Percentiles rank a stretch among this genome's conserved stretches.
These are phyloP conservation scores for Tulasnella calospora DNA, from an alignment of 768 basidiomycete species.

Conservation along the genomic window DNA sequence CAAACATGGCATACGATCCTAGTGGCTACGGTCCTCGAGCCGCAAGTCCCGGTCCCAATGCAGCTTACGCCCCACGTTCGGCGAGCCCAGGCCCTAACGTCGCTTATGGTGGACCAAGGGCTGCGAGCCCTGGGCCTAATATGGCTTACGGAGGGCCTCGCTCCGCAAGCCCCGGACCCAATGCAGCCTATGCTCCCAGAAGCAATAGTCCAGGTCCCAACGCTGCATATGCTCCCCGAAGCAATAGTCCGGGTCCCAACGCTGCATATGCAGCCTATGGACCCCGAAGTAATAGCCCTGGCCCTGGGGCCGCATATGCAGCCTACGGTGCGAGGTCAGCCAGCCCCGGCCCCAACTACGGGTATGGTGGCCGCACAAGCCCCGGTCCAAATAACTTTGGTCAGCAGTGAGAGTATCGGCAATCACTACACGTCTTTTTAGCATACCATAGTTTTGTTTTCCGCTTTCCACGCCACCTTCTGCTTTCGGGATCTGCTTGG, in stretches of 20 bases:
- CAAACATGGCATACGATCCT: slow-evolving; percentile 29
- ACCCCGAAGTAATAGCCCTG: slow-evolving; percentile 35
- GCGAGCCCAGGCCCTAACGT: slow-evolving; percentile 20
- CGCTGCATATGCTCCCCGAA: slow-evolving; percentile 31
- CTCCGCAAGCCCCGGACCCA: slow-evolving; percentile 39
- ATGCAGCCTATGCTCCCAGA: slow-evolving; percentile 27
- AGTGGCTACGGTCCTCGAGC: slow-evolving; percentile 29
- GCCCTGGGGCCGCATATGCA: slow-evolving; percentile 31
- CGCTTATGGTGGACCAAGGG: background rate
- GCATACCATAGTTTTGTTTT: background rate
- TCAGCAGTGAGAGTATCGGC: background rate
- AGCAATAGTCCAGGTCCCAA: slow-evolving; percentile 35
- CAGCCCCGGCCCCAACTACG: slow-evolving; percentile 48
- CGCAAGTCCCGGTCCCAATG: slow-evolving; percentile 34
- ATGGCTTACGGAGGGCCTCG: slow-evolving; percentile 31
- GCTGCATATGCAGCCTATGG: slow-evolving; percentile 26
- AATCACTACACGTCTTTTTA: background rate
- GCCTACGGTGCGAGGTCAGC: slow-evolving; percentile 11
- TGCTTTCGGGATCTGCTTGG: background rate
- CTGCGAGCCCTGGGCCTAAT: slow-evolving; percentile 21
- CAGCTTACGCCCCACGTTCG: slow-evolving; percentile 28
- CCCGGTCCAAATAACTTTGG: background rate
- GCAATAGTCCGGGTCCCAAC: slow-evolving; percentile 22
- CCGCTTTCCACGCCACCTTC: background rate
- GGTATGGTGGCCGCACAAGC: slow-evolving; percentile 37